These are phyloP conservation scores for Talaromyces sp. DNA, from an alignment of 2,329 filamentous ascomycete species.

Conservation along the genomic window DNA sequence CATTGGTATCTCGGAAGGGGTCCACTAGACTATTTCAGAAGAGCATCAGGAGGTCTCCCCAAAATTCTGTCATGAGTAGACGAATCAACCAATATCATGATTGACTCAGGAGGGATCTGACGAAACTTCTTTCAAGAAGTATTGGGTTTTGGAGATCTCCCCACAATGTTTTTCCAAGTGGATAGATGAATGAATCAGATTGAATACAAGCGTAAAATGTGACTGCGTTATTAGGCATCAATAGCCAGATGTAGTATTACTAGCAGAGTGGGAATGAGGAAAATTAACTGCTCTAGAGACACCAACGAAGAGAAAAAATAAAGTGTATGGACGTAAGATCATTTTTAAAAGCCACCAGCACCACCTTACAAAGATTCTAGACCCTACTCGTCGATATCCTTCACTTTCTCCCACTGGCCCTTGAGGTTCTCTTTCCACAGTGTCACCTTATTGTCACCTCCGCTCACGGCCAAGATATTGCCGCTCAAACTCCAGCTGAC, in stretches of 20 bases:
- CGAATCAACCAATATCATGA: not conserved
- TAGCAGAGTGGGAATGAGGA: not conserved
- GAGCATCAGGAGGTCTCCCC: not conserved
- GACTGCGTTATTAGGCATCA: not conserved
- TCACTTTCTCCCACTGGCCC: constrained; percentile 95
- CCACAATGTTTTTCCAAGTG: not conserved
- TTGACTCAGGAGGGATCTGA: not conserved
- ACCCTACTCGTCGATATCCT: constrained; percentile 82
- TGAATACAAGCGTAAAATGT: not conserved
- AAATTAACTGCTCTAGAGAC: not conserved
- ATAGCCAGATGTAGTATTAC: constrained; percentile 1
- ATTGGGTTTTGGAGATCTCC: not conserved
- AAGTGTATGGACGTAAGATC: constrained; percentile 2
- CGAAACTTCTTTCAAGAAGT: not conserved
- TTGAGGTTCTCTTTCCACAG: constrained; percentile 98
- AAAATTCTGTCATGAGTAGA: not conserved
- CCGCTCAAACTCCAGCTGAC: constrained; percentile 98
- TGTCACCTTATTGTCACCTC: constrained; percentile 93
- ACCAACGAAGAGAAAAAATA: not conserved
- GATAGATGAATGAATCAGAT: not conserved
- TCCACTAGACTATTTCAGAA: not conserved
- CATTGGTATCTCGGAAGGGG: not conserved
- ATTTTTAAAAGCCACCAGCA: constrained; percentile 5
- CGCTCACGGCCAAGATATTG: constrained; percentile 91
- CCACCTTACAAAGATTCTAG: not conserved